Evolutionary conservation across 1,284 basidiomycete species (phyloP), one percentile per base, ranked within the genome.

Genomic region (Ganoderma multipileum): DNA sequence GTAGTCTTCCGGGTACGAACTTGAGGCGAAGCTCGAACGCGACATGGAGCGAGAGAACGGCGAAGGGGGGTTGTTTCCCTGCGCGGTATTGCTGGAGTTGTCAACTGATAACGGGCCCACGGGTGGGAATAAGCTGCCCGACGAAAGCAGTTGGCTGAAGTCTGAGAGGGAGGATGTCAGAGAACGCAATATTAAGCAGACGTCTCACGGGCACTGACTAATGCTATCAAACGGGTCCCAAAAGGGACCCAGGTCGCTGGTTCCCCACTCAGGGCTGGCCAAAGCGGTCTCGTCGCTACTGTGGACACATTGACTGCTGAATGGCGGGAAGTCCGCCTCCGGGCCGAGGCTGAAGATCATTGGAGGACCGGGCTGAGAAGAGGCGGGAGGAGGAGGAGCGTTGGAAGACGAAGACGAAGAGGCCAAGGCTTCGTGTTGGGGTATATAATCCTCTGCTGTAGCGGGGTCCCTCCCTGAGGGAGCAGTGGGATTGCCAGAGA

Each of bases 11-110:
- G 71, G 57, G 14, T 39, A 69, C 55, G 64, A 62, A 60, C 63
- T 65, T 18, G 71, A 72, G 23, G 63, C 61, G 61, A 68, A 72
- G 60, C 71, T 72, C 28, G 71, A 72, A 59, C 71, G 71, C 47
- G 71, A 72, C 67, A 70, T 67, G 52, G 69, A 70, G 54, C 71
- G 68, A 26, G 68, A 67, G 65, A 65, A 63, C 41, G 68, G 68
- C 62, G 71, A 72, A 38, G 65, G 61, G 38, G 62, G 59, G 16
- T 68, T 47, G 47, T 52, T 54, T 23, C 54, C 63, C 30, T 44
- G 14, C 52, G 44, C 23, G 63, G 39, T 61, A 30, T 41, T 16
- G 23, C 14, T 47, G 63, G 38, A 67, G 47, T 61, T 57, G 42
- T 59, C 54, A 59, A 28, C 5, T 42, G 68, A 64, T 38, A 72